These are phyloP conservation scores for Taxillus chinensis DNA, from an alignment of 164 flowering plant species.

Conservation along the genomic window DNA sequence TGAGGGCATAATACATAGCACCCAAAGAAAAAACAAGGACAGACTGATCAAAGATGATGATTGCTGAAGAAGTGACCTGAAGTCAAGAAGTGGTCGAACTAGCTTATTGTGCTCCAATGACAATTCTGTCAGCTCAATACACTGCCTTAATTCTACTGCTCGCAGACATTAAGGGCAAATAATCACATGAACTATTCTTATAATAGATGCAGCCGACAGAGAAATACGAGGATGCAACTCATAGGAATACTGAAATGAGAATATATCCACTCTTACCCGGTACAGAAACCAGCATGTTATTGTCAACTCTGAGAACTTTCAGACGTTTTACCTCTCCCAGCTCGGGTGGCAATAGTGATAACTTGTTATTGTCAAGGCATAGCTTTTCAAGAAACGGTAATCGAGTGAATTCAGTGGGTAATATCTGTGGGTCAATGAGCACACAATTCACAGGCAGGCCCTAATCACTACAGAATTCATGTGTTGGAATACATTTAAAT, in stretches of 20 bases:
- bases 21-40: neutral
- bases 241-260: no score
- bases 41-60: slow-evolving; percentile 7
- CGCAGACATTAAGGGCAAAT: slow-evolving; percentile 39
- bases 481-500: no score
- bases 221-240: no score
- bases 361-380: slow-evolving; percentile 83
- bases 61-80: slow-evolving; percentile 63
- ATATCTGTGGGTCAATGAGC: slow-evolving; percentile 28
- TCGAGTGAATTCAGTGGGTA: slow-evolving; percentile 73
- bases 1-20: slow-evolving; percentile 2
- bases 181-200: slow-evolving; percentile 9
- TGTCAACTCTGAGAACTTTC: slow-evolving; percentile 79
- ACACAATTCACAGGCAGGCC: no score
- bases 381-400: slow-evolving; percentile 82
- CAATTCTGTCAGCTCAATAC: slow-evolving; percentile 77
- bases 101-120: slow-evolving; percentile 95
- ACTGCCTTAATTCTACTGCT: slow-evolving; percentile 89
- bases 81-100: slow-evolving; percentile 91
- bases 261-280: slow-evolving; percentile 53
- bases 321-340: slow-evolving; percentile 72
- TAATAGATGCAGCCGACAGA: no score
- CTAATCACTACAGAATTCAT: no score
- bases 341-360: slow-evolving; percentile 78
- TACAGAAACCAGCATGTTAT: slow-evolving; percentile 79